Conservation (phyloP, 1,284 basidiomycete genomes). For the Puccinia horiana region DNA sequence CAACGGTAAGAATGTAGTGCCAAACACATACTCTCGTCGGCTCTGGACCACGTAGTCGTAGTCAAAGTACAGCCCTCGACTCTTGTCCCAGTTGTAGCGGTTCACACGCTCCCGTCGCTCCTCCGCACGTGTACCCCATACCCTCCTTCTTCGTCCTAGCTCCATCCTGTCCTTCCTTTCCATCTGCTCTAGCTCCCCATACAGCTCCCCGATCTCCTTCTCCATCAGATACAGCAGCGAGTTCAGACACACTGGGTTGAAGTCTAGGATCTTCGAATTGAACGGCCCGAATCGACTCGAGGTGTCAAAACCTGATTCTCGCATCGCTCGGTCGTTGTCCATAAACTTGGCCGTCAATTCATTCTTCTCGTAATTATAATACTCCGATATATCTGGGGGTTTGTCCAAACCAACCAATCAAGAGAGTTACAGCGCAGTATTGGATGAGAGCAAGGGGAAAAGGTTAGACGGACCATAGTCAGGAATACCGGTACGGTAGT, state of each 20-base stretch:
- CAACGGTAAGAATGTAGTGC: conserved; percentile 30
- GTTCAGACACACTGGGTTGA: conserved; percentile 45
- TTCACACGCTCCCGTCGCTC: background rate
- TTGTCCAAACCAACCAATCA: no score
- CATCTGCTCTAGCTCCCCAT: background rate
- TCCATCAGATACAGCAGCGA: conserved; percentile 41
- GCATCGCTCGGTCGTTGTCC: conserved; percentile 48
- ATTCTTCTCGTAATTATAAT: conserved; percentile 35
- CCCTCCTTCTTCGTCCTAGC: background rate
- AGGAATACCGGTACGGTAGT: conserved; percentile 23
- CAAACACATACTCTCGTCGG: conserved; percentile 33
- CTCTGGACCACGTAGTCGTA: conserved; percentile 28
- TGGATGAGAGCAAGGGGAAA: background rate
- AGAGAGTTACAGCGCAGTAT: no score
- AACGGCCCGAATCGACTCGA: conserved; percentile 41
- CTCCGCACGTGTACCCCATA: background rate
- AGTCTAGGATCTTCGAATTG: conserved; percentile 40
- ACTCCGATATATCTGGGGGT: conserved; percentile 33
- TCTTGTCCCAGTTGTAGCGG: conserved; percentile 38
- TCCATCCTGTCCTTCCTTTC: background rate
- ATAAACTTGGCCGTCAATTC: conserved; percentile 31
- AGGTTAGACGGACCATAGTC: conserved; percentile 19
- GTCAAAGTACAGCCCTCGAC: conserved; percentile 26
- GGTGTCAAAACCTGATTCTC: conserved; percentile 43
- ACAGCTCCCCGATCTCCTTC: conserved; percentile 26